These are phyloP conservation scores for Zasmidium angulare DNA, from an alignment of 2,329 filamentous ascomycete genomes.

Conservation along the genomic window DNA sequence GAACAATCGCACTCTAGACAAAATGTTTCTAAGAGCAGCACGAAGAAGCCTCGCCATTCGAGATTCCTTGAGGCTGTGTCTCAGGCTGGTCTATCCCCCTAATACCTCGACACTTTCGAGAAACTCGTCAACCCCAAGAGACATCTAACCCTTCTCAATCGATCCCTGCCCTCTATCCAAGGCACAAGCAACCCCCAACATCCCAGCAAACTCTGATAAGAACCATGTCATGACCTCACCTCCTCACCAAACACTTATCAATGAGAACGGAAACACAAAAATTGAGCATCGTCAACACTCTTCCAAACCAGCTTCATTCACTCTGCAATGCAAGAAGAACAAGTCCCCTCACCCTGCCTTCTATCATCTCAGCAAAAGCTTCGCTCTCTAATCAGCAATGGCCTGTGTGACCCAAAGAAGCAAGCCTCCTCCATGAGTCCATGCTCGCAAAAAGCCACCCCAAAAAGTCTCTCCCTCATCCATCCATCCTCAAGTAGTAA, in stretches of 20 bases:
- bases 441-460: too few species aligned
- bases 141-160: not conserved
- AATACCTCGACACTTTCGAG: too few species aligned
- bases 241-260: too few species aligned
- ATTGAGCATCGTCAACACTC: not conserved
- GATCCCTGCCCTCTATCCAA: not conserved
- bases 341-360: not conserved
- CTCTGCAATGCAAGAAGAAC: too few species aligned
- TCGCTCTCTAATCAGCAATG: not conserved
- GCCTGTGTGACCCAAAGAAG: constrained; percentile 4
- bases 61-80: too few species aligned
- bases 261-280: not conserved
- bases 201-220: not conserved
- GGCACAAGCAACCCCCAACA: not conserved
- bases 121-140: too few species aligned
- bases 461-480: too few species aligned
- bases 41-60: too few species aligned
- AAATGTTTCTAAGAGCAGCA: too few species aligned
- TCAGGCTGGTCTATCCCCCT: too few species aligned
- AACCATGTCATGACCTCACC: not conserved
- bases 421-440: not conserved
- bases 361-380: not conserved
- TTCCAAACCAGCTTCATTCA: not conserved
- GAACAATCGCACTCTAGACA: too few species aligned
- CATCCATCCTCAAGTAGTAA: not conserved